Base-by-base conservation (phyloP, 1,139 yeast genomes). In the Magnusiomyces paraingens region DNA sequence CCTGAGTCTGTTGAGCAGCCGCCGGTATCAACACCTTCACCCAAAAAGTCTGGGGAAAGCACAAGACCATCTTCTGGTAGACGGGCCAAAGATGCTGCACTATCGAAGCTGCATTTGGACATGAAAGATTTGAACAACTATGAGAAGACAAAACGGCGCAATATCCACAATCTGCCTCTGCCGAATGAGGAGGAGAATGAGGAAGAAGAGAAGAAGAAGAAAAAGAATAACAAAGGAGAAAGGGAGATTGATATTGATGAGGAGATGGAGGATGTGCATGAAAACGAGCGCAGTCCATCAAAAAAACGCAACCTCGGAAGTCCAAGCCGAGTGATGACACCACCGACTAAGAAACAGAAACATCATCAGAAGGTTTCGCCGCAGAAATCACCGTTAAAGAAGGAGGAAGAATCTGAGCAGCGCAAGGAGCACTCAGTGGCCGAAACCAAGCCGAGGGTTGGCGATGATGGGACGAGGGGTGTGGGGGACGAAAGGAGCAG, bases 21-120 rank as follows among this genome's bases (percentile, higher is more conserved):
- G 22, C 32, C 38, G 14, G 17, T 11, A 5, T 35, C 39, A 3
- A 20, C 17, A 12, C 21, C 47, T 6, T 10, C 47, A 29, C 22
- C 47, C 21, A 17, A 44, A 17, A 44, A 32, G 21, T 29, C 47
- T 6, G 22, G 14, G n/a, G 14, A 15, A 14, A 15, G 17, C 4
- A 11, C 26, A 5, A n/a, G 15, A n/a, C 18, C 5, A 20, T 42
- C 46, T 14, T 42, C 46, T 5, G 32, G 50, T n/a, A 72, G 81
- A 14, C 73, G 81, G 20, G 94, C 94, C 0, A 83, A 84, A 43
- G 76, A 78, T 49, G 79, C 79, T 61, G 94, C 94, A 0, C 82
- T 83, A 0, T 72, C 73, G 55, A 83, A 82, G 64, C 70, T 86
- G n/a, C 91, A 84, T 60, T 77, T 77, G 21, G 80, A 83, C 61